Conservation (phyloP, 2,329 filamentous ascomycete genomes). For the Phialophora expanda region DNA sequence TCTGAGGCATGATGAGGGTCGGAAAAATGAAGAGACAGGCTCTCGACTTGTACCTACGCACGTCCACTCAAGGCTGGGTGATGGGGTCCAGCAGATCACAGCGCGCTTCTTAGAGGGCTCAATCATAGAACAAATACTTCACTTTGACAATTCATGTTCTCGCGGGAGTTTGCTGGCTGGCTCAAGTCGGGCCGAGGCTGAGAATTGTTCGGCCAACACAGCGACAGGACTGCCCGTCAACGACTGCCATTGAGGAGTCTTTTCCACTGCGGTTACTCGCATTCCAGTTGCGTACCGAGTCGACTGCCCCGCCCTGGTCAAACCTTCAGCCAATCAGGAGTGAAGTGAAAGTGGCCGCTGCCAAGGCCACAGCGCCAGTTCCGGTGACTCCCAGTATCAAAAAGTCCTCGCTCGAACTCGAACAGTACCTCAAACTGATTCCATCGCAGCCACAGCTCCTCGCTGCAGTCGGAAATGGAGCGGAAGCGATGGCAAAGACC, state of each 20-base stretch:
- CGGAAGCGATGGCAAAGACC: slow-evolving; percentile 53
- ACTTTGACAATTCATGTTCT: neutral
- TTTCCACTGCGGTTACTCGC: no score
- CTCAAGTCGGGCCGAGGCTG: neutral
- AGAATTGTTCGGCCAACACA: neutral
- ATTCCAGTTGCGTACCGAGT: neutral
- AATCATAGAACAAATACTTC: slow-evolving; percentile 21
- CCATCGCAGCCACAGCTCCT: neutral
- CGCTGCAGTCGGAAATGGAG: slow-evolving; percentile 20
- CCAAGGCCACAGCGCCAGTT: slow-evolving; percentile 14
- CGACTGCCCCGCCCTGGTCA: neutral
- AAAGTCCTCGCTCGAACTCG: neutral
- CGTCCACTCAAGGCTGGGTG: slow-evolving; percentile 14
- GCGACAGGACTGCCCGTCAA: neutral
- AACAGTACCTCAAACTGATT: neutral
- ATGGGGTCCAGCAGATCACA: slow-evolving; percentile 16
- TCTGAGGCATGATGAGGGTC: slow-evolving; percentile 12
- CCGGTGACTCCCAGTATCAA: neutral
- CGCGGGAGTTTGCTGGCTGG: neutral
- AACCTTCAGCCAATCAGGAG: slow-evolving; percentile 1
- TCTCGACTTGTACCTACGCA: slow-evolving; percentile 23
- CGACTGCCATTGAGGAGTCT: neutral
- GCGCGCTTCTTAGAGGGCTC: slow-evolving; percentile 19
- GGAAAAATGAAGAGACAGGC: slow-evolving; percentile 24
- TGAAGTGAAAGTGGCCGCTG: neutral